Evolutionary conservation across 176 grass and related monocot species (phyloP).

Genomic region (Pharus latifolius): DNA sequence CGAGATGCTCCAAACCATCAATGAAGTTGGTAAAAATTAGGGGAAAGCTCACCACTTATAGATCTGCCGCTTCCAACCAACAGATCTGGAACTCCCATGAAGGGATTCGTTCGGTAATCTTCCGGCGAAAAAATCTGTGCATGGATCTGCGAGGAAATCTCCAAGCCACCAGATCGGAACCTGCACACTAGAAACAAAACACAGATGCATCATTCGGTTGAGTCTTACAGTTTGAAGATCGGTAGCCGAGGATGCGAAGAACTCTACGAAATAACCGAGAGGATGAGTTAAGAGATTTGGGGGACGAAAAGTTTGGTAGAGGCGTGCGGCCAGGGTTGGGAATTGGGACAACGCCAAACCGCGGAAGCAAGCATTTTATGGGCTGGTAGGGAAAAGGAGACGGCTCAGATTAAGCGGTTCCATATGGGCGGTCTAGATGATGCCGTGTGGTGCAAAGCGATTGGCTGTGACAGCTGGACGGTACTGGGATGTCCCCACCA

Average conservation of each 20-base stretch:
- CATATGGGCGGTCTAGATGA: background rate
- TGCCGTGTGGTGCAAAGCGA: background rate
- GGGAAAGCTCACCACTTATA: background rate
- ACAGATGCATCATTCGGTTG: background rate
- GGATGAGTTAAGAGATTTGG: no score
- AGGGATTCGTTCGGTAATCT: no score
- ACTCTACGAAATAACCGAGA: background rate
- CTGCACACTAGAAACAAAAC: background rate
- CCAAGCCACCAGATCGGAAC: background rate
- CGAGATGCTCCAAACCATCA: background rate
- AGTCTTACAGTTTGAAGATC: background rate
- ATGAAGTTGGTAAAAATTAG: no score
- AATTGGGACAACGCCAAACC: background rate
- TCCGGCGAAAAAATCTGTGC: no score
- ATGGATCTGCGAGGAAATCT: no score
- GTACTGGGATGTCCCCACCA: conserved; percentile 10
- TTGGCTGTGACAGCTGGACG: conserved; percentile 21
- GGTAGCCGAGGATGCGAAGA: background rate
- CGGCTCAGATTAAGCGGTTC: background rate
- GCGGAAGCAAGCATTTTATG: conserved; percentile 27
- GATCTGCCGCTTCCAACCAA: background rate
- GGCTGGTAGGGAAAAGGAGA: background rate
- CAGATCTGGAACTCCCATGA: background rate
- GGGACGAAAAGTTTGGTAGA: background rate
- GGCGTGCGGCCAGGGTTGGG: background rate